These are phyloP conservation scores for Oehlia diaphana DNA, from an alignment of 192 early-diverging fungal genomes.

Conservation along the genomic window DNA sequence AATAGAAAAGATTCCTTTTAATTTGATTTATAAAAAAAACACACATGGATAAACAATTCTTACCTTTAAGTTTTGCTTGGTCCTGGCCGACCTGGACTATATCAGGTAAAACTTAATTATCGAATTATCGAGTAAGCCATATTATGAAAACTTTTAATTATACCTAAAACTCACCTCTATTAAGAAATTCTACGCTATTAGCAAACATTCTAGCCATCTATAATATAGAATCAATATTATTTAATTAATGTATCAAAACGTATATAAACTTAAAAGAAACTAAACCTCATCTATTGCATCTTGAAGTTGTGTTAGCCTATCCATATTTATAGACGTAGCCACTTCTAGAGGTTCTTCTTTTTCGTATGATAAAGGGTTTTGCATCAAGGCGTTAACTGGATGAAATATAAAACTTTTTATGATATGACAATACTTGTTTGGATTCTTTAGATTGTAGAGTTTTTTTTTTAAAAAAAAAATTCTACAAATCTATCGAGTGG, in stretches of 20 bases:
- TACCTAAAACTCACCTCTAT: not conserved
- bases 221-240: not conserved
- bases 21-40: not conserved
- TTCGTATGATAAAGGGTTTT: not conserved
- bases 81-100: slow-evolving; percentile 14
- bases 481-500: no score
- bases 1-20: not conserved
- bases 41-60: not conserved
- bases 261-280: not conserved
- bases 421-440: not conserved
- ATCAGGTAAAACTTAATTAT: not conserved
- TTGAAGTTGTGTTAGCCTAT: slow-evolving; percentile 46
- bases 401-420: not conserved
- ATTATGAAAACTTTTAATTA: not conserved
- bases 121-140: not conserved
- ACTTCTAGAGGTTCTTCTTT: not conserved
- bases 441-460: not conserved
- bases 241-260: not conserved
- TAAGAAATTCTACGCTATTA: not conserved
- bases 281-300: slow-evolving; percentile 41
- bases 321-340: slow-evolving; percentile 31
- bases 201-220: not conserved
- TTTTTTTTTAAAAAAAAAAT: not conserved
- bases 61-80: slow-evolving; percentile 39
- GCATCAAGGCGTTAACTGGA: not conserved